Evolutionary conservation across 2,329 filamentous ascomycete species (phyloP).

Genomic region (Epichloe sp.): DNA sequence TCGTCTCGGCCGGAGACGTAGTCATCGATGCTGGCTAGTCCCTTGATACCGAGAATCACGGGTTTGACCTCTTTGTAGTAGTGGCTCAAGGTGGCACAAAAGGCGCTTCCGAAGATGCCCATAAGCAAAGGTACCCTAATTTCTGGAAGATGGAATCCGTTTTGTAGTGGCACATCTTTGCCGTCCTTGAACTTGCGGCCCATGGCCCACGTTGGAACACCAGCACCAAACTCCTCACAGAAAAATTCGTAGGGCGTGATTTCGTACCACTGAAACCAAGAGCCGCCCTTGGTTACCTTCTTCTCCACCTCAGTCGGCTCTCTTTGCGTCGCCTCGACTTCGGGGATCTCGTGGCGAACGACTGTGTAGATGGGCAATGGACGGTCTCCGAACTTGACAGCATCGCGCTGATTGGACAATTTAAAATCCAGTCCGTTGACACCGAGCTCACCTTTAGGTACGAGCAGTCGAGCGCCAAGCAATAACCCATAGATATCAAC

Average conservation of each 20-base stretch:
- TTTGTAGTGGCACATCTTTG: constrained; percentile 34
- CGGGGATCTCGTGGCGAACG: constrained; percentile 86
- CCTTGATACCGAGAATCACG: constrained; percentile 58
- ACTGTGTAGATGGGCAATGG: constrained; percentile 93
- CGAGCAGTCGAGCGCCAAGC: constrained; percentile 69
- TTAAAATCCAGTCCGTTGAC: constrained; percentile 74
- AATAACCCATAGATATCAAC: constrained; percentile 89
- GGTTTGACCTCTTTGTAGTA: constrained; percentile 94
- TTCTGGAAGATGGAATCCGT: constrained; percentile 65
- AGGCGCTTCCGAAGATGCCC: constrained; percentile 93
- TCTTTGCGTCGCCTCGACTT: constrained; percentile 28
- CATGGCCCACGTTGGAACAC: constrained; percentile 89
- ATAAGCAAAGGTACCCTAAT: constrained; percentile 71
- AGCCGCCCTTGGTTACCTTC: constrained; percentile 45
- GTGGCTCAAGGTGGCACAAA: constrained; percentile 88
- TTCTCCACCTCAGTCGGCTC: constrained; percentile 19
- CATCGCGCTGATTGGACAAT: constrained; percentile 71
- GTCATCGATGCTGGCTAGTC: constrained; percentile 65
- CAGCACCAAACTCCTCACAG: constrained; percentile 80
- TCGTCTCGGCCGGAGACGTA: constrained; percentile 72
- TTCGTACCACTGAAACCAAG: constrained; percentile 98
- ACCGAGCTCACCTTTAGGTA: constrained; percentile 63
- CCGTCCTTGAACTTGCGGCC: constrained; percentile 73
- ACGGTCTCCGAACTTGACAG: constrained; percentile 63
- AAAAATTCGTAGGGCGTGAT: constrained; percentile 91